A percentile compares a stretch with the other conserved stretches of the same genome.
phyloP scores from a whole-genome alignment of 164 flowering plant genomes.

The Piper longum region DNA sequence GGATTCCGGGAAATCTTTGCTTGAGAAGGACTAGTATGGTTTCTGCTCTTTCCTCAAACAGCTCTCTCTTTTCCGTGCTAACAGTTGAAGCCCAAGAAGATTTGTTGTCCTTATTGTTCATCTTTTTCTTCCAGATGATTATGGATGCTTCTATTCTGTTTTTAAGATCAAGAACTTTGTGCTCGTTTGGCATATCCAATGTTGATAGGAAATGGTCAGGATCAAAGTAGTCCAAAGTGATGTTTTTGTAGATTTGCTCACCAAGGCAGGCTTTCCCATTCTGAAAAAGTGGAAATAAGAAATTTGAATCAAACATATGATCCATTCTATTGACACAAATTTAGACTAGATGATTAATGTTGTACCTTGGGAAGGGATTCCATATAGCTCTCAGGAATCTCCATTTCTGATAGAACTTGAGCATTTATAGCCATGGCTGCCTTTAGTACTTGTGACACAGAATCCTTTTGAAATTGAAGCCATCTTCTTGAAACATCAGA shows the following conservation, averaged over 20 bases:
- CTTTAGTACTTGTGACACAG: conserved; percentile 77
- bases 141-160: conserved; percentile 84
- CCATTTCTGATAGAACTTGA: conserved; percentile 73
- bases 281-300: conserved; percentile 13
- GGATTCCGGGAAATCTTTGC: conserved; percentile 70
- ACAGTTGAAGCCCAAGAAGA: conserved; percentile 76
- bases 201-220: conserved; percentile 53
- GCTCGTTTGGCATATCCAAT: conserved; percentile 62
- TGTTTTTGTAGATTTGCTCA: conserved; percentile 57
- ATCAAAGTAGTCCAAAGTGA: conserved; percentile 66
- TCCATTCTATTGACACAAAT: background rate
- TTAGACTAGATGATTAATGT: background rate
- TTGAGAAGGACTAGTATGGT: conserved; percentile 66
- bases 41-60: conserved; percentile 86
- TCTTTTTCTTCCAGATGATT: conserved; percentile 77
- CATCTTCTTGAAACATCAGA: conserved; percentile 55
- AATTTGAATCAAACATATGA: background rate
- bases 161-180: conserved; percentile 72
- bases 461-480: conserved; percentile 65
- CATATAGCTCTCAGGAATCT: conserved; percentile 71
- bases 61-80: conserved; percentile 73
- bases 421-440: conserved; percentile 96
- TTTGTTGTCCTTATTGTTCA: conserved; percentile 57
- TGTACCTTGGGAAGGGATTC: conserved; percentile 88
- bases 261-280: conserved; percentile 84